Conservation (phyloP, 169 alveolate species). For the Cryptosporidium viatorum region DNA sequence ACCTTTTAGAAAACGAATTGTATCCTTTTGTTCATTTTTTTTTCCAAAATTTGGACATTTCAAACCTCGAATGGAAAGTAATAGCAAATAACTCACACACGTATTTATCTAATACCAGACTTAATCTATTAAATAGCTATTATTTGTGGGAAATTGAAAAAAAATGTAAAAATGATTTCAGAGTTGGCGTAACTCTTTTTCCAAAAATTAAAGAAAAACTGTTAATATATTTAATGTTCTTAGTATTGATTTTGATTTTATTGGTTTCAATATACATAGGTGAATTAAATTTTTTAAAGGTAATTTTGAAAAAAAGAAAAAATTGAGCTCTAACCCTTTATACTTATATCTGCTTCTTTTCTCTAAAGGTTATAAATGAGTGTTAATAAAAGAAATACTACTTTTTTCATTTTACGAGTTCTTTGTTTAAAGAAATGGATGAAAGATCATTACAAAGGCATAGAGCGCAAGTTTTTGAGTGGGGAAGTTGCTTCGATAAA, state of each 20-base stretch:
- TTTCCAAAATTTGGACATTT: constrained; percentile 51
- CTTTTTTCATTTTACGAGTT: neutral
- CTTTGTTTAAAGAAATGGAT: neutral
- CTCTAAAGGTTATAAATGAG: neutral
- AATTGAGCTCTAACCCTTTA: neutral
- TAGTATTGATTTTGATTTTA: neutral
- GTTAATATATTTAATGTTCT: neutral
- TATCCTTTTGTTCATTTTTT: constrained; percentile 55
- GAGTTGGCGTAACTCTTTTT: neutral
- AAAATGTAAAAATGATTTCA: neutral
- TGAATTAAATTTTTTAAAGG: neutral
- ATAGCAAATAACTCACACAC: neutral
- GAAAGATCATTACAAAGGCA: constrained; percentile 25
- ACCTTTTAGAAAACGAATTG: neutral
- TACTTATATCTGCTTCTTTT: neutral
- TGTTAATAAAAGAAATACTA: neutral
- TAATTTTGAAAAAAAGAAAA: neutral
- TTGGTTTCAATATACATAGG: neutral
- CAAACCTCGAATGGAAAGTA: constrained; percentile 6
- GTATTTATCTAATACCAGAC: neutral
- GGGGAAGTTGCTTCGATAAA: constrained; percentile 60
- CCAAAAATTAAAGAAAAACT: neutral
- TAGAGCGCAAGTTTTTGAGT: constrained; percentile 39
- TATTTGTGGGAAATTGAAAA: constrained; percentile 10
- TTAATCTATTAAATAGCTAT: neutral